Percentiles rank a stretch among this genome's conserved stretches.
Evolutionary conservation across 257 asterid species (phyloP).

Genomic region (Parsonsia alboflavescens): DNA sequence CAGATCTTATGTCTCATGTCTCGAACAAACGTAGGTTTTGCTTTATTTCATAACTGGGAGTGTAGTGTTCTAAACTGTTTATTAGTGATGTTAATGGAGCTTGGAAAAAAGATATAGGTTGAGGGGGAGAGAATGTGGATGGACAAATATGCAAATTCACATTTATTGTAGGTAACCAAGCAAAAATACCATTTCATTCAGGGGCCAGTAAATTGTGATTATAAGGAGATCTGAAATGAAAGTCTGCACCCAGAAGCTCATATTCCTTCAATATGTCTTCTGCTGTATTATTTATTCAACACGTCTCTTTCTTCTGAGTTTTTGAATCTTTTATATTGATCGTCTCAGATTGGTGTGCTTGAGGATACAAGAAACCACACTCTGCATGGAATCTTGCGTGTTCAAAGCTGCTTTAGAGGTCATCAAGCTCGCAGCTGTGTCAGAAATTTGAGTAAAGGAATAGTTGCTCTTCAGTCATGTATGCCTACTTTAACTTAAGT

Average conservation of each 20-base stretch:
- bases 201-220: neutral
- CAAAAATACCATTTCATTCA: neutral
- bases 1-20: neutral
- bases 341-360: constrained; percentile 76
- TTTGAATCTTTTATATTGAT: neutral
- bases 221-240: neutral
- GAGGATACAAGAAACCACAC: constrained; percentile 96
- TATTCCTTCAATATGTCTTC: neutral
- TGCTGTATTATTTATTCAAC: too few species aligned
- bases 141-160: neutral
- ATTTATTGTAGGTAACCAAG: neutral
- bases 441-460: constrained; percentile 53
- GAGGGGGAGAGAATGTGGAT: neutral
- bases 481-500: constrained; percentile 12
- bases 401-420: constrained; percentile 98
- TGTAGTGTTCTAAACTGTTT: neutral
- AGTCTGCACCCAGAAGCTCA: neutral
- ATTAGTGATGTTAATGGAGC: neutral
- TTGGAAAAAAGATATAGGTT: neutral
- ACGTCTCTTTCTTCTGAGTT: neutral
- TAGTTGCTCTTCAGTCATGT: constrained; percentile 82
- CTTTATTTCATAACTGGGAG: neutral
- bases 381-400: constrained; percentile 85
- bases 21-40: neutral
- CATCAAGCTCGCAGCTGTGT: constrained; percentile 73